Evolutionary conservation across 2,329 filamentous ascomycete species (phyloP), one percentile per base, ranked within the genome.

Genomic region (Ophiostoma fasciatum): DNA sequence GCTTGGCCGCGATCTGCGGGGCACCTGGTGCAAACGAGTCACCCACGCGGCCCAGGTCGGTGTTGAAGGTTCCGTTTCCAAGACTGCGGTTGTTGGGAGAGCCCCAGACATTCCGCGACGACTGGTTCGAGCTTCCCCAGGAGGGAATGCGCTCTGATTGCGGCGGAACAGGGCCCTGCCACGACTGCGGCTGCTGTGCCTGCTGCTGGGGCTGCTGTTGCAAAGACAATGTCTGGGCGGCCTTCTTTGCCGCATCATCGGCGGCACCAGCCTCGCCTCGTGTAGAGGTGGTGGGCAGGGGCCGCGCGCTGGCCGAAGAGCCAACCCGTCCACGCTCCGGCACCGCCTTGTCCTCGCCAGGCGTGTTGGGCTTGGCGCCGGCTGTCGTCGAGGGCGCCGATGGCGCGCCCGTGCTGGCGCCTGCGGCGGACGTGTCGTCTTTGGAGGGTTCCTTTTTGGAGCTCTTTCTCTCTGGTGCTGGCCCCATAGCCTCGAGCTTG

Each of bases 41-140:
- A 11, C 67, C 56, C 14, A 64, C 52, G 30, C 62, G 61, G 20
- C 64, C 66, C 35, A 78, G 62, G 45, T 74, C 71, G 11, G 71
- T 64, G 38, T 70, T 74, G 48, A 87, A 87, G 0, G 79, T 83
- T 29, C 81, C 81, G 51, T 87, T 87, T 4, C 81, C 81, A 15
- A 87, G 72, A 10, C 72, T 75, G 36, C 75, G 68, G 45, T 82
- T 75, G 37, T 73, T 72, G n/a, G 75, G 77, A 29, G 78, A 73
- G 14, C 75, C 80, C 81, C 81, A 87, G 14, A 85, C 77, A 49
- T 78, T 82, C 32, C 68, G 63, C 11, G 63, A 53, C 10, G 60
- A 44, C 32, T 64, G 66, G 26, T 57, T 51, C 15, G 51, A 51
- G 20, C 58, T 49, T 20, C 58, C 58, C 71, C 73, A 76, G 2